Evolutionary conservation across 345 rosid species (phyloP), one percentile per base, ranked within the genome.

Genomic region (Cardamine chenopodiifolia): DNA sequence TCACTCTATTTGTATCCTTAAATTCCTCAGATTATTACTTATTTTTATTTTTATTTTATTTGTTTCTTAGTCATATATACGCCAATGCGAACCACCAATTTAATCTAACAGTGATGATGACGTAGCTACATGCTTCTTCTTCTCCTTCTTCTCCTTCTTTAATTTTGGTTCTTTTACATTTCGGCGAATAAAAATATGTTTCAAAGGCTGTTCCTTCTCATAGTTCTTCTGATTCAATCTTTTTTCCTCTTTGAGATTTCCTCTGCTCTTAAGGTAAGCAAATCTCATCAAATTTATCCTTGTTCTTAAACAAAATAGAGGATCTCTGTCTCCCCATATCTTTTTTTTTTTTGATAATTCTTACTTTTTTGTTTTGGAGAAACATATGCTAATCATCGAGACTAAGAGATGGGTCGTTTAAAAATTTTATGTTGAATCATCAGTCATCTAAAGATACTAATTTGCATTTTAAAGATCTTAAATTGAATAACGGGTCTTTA

Each of bases 181-280:
- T 45, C 10, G 58, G 7, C 32, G 69, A 60, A 52, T 63, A 48
- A 49, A 49, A 42, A 69, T 22, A 67, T 78, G 68, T 35, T 48
- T 71, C 95, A 85, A 83, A 74, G 76, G 49, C 11, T 72, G 15
- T 13, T 70, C 50, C 45, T 81, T 72, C 53, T 75, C 47, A 67
- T n/a, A 57, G 66, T 4, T 44, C 35, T 82, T 20, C 34, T 84
- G 62, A 61, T 83, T 44, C 48, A 83, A 11, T 62, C 15, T 52
- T 59, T 81, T 55, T 71, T 82, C 54, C 80, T 86, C 57, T 69
- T 84, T 57, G 20, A 66, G 47, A 35, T 66, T 60, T 83, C 87
- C 64, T 76, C 83, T 83, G 90, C 95, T 74, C 85, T 82, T 66
- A 79, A 84, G 94, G 96, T 92, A 63, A 34, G 0, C 39, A 47